Evolutionary conservation across 2,329 filamentous ascomycete species (phyloP).

Genomic region (Colletotrichum limetticola): DNA sequence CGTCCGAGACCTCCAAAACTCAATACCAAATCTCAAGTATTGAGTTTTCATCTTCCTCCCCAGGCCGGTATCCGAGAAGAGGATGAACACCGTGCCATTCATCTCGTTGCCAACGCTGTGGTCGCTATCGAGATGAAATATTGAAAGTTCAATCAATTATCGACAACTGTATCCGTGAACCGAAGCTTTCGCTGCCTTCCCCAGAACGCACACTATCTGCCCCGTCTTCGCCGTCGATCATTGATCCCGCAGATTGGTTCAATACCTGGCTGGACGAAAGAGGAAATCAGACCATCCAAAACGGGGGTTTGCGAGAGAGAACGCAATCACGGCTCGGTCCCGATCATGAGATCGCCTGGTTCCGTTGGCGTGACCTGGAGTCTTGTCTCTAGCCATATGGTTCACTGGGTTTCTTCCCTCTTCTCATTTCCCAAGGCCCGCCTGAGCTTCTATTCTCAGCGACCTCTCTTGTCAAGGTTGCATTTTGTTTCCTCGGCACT

Average conservation of each 20-base stretch:
- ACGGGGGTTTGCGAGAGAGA: not conserved
- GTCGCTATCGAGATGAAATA: conserved; percentile 25
- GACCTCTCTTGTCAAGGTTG: not conserved
- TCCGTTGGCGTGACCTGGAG: conserved; percentile 7
- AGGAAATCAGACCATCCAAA: conserved; percentile 20
- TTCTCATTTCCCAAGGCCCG: conserved; percentile 22
- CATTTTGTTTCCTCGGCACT: conserved; percentile 27
- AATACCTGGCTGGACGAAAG: conserved; percentile 14
- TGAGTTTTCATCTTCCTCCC: not conserved
- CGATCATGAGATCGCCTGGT: conserved; percentile 23
- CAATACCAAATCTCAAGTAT: not conserved
- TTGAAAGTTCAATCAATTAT: conserved; percentile 5
- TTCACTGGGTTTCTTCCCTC: not conserved
- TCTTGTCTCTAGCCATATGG: conserved; percentile 8
- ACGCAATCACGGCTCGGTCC: conserved; percentile 21
- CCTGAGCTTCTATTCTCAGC: conserved; percentile 8
- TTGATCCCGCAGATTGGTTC: conserved; percentile 29
- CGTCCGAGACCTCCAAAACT: not conserved
- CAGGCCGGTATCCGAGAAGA: not conserved
- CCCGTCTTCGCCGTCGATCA: conserved; percentile 29
- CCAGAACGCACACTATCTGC: conserved; percentile 18
- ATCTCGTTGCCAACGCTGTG: not conserved
- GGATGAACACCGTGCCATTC: not conserved
- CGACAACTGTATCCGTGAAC: not conserved
- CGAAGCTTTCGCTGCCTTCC: conserved; percentile 17